Evolutionary conservation across 2,329 filamentous ascomycete genomes (phyloP), one percentile per base, ranked within the genome.

Genomic region (Beauveria caledonica): DNA sequence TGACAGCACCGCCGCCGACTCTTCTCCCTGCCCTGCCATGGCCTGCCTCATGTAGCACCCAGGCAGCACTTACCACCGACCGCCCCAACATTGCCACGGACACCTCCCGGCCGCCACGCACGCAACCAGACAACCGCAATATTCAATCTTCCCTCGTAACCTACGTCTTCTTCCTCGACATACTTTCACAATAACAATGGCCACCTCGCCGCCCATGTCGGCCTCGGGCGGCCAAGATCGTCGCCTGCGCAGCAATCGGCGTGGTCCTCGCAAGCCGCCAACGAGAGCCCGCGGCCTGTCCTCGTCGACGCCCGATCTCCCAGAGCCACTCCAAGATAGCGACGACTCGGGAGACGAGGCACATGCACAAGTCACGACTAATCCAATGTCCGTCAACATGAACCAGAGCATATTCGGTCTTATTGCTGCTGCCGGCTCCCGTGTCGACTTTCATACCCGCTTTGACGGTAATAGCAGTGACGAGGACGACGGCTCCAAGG

Each of bases 321-420:
- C 82, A 13, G 81, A 83, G 25, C 78, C 77, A 19, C 71, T 85
- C 42, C 78, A 76, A 68, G 76, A 79, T 48, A 77, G 74, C 63
- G 80, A 81, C 62, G 75, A 75, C n/a, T 75, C 75, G 19, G 74
- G 71, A 36, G 79, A 81, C 50, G 78, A 83, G 65, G 78, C 81
- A 42, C 73, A 79, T 48, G 65, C 76, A 50, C 58, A 64, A 23
- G 73, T 73, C 5, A 73, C 53, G 27, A 19, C 77, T 2, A 71
- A 68, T 9, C 76, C 79, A 64, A 77, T 82, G 71, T 80, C 82
- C 62, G 78, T 84, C 74, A 90, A 92, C 69, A 90, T 96, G 86
- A 94, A 96, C 73, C 92, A 96, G 78, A 95, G 90, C 65, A 87
- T 97, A 60, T 96, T 97, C 72, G 92, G 91, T 58, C 84, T 97